Evolutionary conservation across 2,329 filamentous ascomycete species (phyloP).

Genomic region (Ophiosphaerella herpotricha): DNA sequence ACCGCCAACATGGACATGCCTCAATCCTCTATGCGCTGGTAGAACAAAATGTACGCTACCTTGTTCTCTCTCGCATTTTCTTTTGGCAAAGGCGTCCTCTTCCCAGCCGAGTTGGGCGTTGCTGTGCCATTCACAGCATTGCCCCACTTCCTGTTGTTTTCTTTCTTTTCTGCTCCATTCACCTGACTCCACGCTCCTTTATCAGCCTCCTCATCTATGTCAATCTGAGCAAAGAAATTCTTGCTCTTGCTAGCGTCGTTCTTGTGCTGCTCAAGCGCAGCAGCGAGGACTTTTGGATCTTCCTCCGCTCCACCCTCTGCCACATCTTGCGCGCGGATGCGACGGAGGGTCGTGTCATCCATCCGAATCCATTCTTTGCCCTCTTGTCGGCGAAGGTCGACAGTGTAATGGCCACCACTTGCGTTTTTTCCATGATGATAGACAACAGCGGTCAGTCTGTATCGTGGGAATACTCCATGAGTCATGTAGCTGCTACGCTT

Average conservation of each 20-base stretch:
- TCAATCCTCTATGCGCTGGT: conserved; percentile 69
- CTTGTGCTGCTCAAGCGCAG: conserved; percentile 69
- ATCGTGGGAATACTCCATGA: conserved; percentile 75
- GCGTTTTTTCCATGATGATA: conserved; percentile 98
- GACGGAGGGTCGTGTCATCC: conserved; percentile 88
- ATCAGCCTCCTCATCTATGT: conserved; percentile 64
- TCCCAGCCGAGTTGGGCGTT: conserved; percentile 57
- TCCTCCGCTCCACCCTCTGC: conserved; percentile 84
- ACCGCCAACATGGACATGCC: conserved; percentile 1
- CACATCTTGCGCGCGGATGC: conserved; percentile 85
- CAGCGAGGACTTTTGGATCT: conserved; percentile 69
- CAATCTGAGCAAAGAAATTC: conserved; percentile 75
- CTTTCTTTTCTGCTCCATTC: conserved; percentile 61
- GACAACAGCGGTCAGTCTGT: conserved; percentile 85
- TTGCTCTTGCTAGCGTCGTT: conserved; percentile 57
- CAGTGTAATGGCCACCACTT: conserved; percentile 94
- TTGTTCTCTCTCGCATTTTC: conserved; percentile 82
- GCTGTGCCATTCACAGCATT: conserved; percentile 65
- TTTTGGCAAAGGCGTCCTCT: conserved; percentile 58
- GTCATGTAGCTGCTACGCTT: conserved; percentile 68
- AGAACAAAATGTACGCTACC: conserved; percentile 95
- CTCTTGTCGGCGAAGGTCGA: conserved; percentile 94
- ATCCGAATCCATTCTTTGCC: conserved; percentile 95
- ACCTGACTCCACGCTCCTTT: conserved; percentile 85
- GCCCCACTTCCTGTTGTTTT: conserved; percentile 70